Evolutionary conservation across 345 rosid species (phyloP).

Genomic region (Trapa incisa): DNA sequence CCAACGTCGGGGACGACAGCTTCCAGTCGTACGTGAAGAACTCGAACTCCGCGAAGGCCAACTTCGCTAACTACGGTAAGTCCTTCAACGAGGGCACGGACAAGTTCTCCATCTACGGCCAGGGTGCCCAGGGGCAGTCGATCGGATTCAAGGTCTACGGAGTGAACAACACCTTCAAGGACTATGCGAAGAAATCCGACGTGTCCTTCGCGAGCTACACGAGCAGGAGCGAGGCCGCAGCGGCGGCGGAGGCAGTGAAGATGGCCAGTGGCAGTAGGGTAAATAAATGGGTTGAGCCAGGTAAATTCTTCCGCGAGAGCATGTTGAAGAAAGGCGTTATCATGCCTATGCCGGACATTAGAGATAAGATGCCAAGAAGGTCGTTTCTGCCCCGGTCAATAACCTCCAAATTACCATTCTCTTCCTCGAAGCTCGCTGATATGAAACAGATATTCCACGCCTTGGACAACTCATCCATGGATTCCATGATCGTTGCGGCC

Average conservation of each 20-base stretch:
- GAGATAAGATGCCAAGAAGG: constrained; percentile 83
- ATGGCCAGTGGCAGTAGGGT: not conserved
- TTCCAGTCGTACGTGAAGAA: constrained; percentile 26
- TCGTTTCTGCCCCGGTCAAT: constrained; percentile 42
- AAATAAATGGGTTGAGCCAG: not conserved
- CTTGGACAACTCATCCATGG: constrained; percentile 27
- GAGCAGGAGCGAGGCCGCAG: constrained; percentile 3
- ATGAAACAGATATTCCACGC: constrained; percentile 26
- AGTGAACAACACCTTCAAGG: constrained; percentile 18
- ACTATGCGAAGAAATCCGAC: constrained; percentile 13
- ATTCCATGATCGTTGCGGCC: constrained; percentile 13
- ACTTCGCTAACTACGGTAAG: constrained; percentile 23
- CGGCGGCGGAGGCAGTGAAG: not conserved
- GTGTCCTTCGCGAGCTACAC: constrained; percentile 14
- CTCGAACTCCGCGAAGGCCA: constrained; percentile 15
- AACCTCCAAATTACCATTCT: constrained; percentile 24
- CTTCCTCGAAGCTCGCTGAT: constrained; percentile 14
- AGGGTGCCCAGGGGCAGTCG: constrained; percentile 12
- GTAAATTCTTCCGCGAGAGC: constrained; percentile 44
- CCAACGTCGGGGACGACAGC: constrained; percentile 19
- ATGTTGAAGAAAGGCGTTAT: constrained; percentile 45
- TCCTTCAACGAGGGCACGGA: constrained; percentile 22
- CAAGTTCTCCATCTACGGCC: constrained; percentile 23
- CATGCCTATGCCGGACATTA: constrained; percentile 82
- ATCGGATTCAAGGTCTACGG: constrained; percentile 23